Base-by-base conservation (phyloP, 345 rosid genomes). In the Carallia brachiata region DNA sequence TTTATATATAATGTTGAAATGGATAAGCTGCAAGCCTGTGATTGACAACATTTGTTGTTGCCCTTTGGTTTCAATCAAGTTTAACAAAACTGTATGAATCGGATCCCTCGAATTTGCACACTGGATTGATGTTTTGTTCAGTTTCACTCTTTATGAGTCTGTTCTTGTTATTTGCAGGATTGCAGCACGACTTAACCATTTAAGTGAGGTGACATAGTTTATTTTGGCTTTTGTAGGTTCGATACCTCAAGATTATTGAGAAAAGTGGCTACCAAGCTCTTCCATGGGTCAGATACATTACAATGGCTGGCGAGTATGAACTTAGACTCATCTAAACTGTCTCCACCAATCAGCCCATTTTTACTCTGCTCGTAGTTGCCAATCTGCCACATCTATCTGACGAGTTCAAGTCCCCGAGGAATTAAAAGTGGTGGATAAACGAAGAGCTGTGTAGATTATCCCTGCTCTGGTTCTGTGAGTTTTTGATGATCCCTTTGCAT, bases 231-330 rank as follows among this genome's bases (percentile, higher is more conserved):
- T 75, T 82, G 67, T 74, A 95, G 99, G 99, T 95, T 66, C 90
- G 97, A 30, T 95, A 95, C 86, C 82, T 95, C 83, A 95, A 92
- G 91, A 88, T 95, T 50, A 95, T 95, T 57, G 99, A 95, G 83
- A 95, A 95, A 80, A 92, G 96, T 60, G 97, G 97, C 52, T 95
- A 95, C 77, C 99, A 90, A 65, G 98, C 98, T 65, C 98, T 92
- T 71, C 99, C 99, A 69, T 95, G 99, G 99, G 98, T 92, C 70
- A 87, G 99, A 75, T 95, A 92, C 84, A 95, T 95, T 77, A 92
- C 99, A 39, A 95, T 88, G 97, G 99, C 97, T 67, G 99, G 98
- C 44, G 99, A 95, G 78, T 95, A 95, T 63, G 98, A 95, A 74
- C 85, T 92, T 53, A 79, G 99, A 74, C 95, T 94, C 73, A 79